phyloP scores from a whole-genome alignment of 768 basidiomycete species.

The Lactarius vividus region DNA sequence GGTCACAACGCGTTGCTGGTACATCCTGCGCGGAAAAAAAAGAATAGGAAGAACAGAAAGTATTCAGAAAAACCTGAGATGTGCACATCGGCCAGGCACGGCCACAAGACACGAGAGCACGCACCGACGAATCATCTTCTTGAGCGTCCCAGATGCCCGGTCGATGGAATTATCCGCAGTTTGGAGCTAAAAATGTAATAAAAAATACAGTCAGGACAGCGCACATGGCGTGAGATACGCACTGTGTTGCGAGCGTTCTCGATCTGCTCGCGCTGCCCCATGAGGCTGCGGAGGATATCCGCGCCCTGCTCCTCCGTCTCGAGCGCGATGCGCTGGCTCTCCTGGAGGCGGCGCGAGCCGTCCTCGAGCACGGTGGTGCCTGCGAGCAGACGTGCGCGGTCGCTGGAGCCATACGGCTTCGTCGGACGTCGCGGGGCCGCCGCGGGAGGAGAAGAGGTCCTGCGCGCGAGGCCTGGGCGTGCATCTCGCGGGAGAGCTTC shows the following conservation, averaged over 20 bases:
- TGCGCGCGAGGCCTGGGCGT: constrained; percentile 63
- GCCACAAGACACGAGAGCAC: constrained; percentile 32
- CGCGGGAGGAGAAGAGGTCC: constrained; percentile 62
- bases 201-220: neutral
- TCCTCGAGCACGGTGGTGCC: constrained; percentile 81
- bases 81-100: constrained; percentile 25
- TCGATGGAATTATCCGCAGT: constrained; percentile 88
- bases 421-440: constrained; percentile 62
- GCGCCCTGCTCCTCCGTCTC: constrained; percentile 97
- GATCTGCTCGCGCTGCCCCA: constrained; percentile 90
- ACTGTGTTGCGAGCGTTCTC: constrained; percentile 91
- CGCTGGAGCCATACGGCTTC: constrained; percentile 72
- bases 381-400: constrained; percentile 74
- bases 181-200: constrained; percentile 70
- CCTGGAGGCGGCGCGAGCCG: constrained; percentile 79
- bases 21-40: constrained; percentile 70
- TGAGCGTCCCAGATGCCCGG: constrained; percentile 86
- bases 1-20: constrained; percentile 90
- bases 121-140: constrained; percentile 94
- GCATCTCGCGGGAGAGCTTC: constrained; percentile 73
- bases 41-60: constrained; percentile 21
- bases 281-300: constrained; percentile 82
- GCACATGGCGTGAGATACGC: constrained; percentile 30
- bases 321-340: constrained; percentile 87
- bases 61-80: constrained; percentile 30